These are phyloP conservation scores for Domatiomyces catenatus DNA, from an alignment of 2,329 filamentous ascomycete species.

Conservation along the genomic window DNA sequence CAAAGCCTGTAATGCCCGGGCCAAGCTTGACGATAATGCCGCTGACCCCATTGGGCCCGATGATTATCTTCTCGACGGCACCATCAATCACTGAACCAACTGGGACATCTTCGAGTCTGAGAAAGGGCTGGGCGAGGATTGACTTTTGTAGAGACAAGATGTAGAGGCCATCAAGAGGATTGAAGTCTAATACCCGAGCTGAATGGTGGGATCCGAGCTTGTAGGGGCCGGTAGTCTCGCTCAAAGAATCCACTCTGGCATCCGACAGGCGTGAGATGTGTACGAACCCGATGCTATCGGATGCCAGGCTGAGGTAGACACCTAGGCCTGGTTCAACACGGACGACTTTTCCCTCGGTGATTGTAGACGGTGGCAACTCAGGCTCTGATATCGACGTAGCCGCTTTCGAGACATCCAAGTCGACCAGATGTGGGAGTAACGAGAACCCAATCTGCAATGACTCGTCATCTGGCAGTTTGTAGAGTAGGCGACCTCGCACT, in stretches of 20 bases:
- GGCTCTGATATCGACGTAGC: conserved; percentile 18
- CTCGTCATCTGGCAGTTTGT: conserved; percentile 59
- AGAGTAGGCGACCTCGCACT: conserved; percentile 71
- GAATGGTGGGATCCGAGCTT: conserved; percentile 64
- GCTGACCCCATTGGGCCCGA: conserved; percentile 61
- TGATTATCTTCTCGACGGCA: conserved; percentile 67
- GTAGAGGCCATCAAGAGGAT: conserved; percentile 69
- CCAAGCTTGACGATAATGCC: conserved; percentile 72
- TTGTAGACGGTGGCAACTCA: neutral
- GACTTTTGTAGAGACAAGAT: conserved; percentile 70
- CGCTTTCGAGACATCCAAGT: conserved; percentile 33
- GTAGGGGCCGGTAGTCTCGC: conserved; percentile 60
- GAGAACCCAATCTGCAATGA: conserved; percentile 64
- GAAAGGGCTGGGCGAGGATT: conserved; percentile 71
- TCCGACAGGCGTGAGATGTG: conserved; percentile 90
- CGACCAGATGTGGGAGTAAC: conserved; percentile 65
- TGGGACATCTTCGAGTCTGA: conserved; percentile 79
- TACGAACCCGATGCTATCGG: conserved; percentile 64
- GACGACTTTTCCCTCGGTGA: conserved; percentile 47
- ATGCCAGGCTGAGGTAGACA: conserved; percentile 59
- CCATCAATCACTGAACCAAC: conserved; percentile 68
- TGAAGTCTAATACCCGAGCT: conserved; percentile 74
- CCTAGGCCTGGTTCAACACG: conserved; percentile 69
- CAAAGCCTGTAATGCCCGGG: conserved; percentile 76
- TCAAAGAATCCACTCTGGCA: conserved; percentile 70